phyloP scores from a whole-genome alignment of 179 eudicot species.

The Gypsophila paniculata region DNA sequence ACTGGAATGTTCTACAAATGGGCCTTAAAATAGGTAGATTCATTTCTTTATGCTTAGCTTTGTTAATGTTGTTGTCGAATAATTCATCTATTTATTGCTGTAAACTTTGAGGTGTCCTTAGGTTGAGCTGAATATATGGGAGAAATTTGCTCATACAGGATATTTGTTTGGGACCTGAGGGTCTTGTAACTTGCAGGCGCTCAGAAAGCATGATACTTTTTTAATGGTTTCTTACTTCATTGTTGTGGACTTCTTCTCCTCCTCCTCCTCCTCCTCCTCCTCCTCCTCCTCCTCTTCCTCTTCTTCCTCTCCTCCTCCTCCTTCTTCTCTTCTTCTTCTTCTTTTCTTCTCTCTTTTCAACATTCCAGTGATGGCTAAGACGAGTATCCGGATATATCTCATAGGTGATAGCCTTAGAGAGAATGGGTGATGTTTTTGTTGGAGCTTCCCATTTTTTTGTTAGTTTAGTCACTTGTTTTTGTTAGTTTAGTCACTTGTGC shows the following conservation, averaged over 20 bases:
- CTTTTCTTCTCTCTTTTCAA: too few relatives aligned
- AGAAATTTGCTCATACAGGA: not conserved
- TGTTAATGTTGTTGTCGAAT: not conserved
- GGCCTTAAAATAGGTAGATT: not conserved
- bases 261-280: too few relatives aligned
- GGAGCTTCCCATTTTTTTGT: not conserved
- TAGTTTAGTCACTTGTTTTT: not conserved
- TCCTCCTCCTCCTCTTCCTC: too few relatives aligned
- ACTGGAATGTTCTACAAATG: not conserved
- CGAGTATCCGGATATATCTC: not conserved
- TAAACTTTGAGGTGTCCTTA: not conserved
- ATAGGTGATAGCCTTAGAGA: not conserved
- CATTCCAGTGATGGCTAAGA: not conserved
- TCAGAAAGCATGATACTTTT: not conserved
- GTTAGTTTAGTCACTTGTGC: not conserved
- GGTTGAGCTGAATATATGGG: not conserved
- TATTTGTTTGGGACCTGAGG: not conserved
- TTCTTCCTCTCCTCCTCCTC: too few relatives aligned
- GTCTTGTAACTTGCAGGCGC: not conserved
- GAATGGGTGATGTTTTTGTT: not conserved
- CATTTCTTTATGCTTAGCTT: conserved; percentile 2
- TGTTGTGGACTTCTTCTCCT: too few relatives aligned
- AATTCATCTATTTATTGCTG: not conserved
- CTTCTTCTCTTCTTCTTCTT: too few relatives aligned
- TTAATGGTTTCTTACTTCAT: not conserved